phyloP scores from a whole-genome alignment of 176 grass and related monocot species.

The Poa annua region DNA sequence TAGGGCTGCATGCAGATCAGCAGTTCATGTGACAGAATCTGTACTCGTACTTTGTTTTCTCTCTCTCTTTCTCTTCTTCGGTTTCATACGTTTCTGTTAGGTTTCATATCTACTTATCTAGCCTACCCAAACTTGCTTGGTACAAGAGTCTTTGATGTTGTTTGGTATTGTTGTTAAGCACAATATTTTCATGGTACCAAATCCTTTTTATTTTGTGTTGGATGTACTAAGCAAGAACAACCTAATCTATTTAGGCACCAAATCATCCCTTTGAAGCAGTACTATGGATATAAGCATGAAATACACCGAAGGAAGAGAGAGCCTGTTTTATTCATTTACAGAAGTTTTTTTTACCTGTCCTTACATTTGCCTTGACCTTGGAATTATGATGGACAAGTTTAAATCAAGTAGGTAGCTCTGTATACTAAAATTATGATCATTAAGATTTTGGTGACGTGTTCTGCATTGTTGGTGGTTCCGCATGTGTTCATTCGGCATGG shows the following conservation, averaged over 20 bases:
- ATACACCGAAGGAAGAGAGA: conserved; percentile 1
- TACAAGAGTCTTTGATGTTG: too few species aligned
- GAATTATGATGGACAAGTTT: not conserved
- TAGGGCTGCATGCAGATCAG: too few species aligned
- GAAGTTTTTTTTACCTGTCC: too few species aligned
- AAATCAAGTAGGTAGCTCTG: conserved; percentile 14
- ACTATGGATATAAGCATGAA: not conserved
- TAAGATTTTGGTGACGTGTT: conserved; percentile 5
- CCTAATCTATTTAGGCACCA: not conserved
- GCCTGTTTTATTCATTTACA: not conserved
- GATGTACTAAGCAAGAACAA: conserved; percentile 14
- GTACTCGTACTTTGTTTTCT: too few species aligned
- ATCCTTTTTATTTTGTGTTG: not conserved
- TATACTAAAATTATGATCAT: not conserved
- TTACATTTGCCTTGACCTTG: not conserved
- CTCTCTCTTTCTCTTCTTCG: too few species aligned
- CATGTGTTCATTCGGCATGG: not conserved
- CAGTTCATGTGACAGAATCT: too few species aligned
- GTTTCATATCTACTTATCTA: too few species aligned
- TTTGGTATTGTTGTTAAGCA: too few species aligned
- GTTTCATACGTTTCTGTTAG: too few species aligned
- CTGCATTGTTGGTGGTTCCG: not conserved
- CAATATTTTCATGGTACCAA: conserved; percentile 7
- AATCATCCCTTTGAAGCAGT: not conserved
- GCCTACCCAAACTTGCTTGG: too few species aligned